Evolutionary conservation across 1,139 yeast genomes (phyloP).

Genomic region (Debaryomyces sp.): DNA sequence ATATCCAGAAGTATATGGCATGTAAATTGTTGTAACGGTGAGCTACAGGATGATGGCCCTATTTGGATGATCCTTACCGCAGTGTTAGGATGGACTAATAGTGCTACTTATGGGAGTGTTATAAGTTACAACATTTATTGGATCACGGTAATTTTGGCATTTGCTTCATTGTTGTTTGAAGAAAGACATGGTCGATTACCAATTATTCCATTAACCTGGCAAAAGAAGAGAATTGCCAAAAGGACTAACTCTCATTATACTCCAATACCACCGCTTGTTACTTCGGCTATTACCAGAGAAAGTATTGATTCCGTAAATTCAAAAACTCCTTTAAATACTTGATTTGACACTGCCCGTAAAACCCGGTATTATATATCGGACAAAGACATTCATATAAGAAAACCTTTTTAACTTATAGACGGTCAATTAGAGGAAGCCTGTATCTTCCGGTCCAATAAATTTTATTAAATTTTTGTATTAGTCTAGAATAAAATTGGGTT

Average conservation of each 20-base stretch:
- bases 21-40: conserved; percentile 51
- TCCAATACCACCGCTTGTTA: conserved; percentile 10
- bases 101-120: conserved; percentile 52
- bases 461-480: too few relatives aligned
- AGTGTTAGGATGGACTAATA: conserved; percentile 51
- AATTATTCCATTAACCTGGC: conserved; percentile 57
- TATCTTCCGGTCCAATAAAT: neutral
- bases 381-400: neutral
- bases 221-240: conserved; percentile 52
- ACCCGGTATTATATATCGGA: neutral
- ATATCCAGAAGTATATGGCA: conserved; percentile 47
- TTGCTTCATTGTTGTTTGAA: conserved; percentile 31
- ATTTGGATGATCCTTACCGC: conserved; percentile 51
- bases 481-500: neutral
- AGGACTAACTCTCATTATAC: conserved; percentile 23
- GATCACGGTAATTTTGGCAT: conserved; percentile 29
- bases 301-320: conserved; percentile 33
- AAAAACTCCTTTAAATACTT: conserved; percentile 24
- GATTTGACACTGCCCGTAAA: neutral
- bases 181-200: conserved; percentile 37
- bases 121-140: conserved; percentile 41
- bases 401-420: too few relatives aligned
- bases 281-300: conserved; percentile 15
- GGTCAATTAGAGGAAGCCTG: neutral
- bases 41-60: conserved; percentile 46